These are phyloP conservation scores for Alternaria sp. DNA, from an alignment of 2,329 filamentous ascomycete species.

Conservation along the genomic window DNA sequence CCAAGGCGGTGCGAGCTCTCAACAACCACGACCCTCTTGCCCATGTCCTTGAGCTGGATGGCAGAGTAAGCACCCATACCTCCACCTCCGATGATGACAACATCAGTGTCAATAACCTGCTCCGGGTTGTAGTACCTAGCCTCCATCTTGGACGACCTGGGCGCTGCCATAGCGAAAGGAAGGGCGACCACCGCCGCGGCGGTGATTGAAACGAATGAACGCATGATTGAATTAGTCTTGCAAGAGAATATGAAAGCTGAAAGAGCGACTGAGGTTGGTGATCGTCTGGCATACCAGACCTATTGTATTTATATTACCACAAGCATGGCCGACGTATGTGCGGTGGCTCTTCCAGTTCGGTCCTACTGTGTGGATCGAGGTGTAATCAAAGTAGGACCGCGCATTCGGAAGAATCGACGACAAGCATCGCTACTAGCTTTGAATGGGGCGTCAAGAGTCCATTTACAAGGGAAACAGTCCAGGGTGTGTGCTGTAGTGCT, in stretches of 20 bases:
- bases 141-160: background rate
- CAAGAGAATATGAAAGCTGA: background rate
- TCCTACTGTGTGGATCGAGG: background rate
- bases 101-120: constrained; percentile 26
- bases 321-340: background rate
- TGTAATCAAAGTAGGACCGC: background rate
- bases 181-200: constrained; percentile 2
- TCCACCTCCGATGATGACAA: constrained; percentile 52
- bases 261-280: background rate
- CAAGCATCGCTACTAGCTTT: background rate
- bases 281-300: background rate
- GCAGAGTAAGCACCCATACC: constrained; percentile 51
- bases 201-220: background rate
- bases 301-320: background rate
- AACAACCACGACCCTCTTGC: constrained; percentile 48
- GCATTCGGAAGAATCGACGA: background rate
- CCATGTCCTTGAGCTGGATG: constrained; percentile 48
- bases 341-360: background rate
- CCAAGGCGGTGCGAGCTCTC: constrained; percentile 51
- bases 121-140: background rate
- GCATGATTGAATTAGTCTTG: background rate
- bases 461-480: background rate
- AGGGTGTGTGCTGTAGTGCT: background rate
- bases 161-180: constrained; percentile 1
- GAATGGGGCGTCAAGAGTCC: background rate